Conservation (phyloP, 345 rosid species). For the Aegle marmelos region DNA sequence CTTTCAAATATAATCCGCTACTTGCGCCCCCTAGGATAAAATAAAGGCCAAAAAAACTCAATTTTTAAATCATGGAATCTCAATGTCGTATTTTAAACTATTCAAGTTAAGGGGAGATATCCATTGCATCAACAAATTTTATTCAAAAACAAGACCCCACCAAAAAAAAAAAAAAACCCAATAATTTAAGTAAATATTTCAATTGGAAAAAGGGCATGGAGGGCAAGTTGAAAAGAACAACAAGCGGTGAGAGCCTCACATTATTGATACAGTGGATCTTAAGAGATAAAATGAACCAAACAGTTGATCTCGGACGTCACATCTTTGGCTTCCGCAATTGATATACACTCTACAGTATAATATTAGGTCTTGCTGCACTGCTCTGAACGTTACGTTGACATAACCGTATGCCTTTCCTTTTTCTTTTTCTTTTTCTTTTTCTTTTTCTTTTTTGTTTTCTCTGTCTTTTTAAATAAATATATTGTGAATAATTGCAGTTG, state of each 20-base stretch:
- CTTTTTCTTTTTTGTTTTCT: not conserved
- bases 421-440: not conserved
- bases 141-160: too few species aligned
- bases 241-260: not conserved
- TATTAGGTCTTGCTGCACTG: not conserved
- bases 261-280: not conserved
- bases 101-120: not conserved
- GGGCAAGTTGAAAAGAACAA: not conserved
- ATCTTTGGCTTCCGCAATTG: not conserved
- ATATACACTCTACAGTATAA: not conserved
- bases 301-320: not conserved
- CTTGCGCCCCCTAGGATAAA: too few species aligned
- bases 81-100: not conserved
- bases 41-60: too few species aligned
- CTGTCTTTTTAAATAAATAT: not conserved
- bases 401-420: not conserved
- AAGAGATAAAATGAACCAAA: conserved; percentile 4
- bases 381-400: not conserved
- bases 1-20: too few species aligned
- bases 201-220: not conserved
- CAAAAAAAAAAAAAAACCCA: not conserved
- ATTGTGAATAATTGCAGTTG: not conserved
- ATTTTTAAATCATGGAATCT: too few species aligned
- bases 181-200: not conserved
- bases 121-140: not conserved